phyloP scores from a whole-genome alignment of 257 asterid species.

The Nicotiana noctiflora region DNA sequence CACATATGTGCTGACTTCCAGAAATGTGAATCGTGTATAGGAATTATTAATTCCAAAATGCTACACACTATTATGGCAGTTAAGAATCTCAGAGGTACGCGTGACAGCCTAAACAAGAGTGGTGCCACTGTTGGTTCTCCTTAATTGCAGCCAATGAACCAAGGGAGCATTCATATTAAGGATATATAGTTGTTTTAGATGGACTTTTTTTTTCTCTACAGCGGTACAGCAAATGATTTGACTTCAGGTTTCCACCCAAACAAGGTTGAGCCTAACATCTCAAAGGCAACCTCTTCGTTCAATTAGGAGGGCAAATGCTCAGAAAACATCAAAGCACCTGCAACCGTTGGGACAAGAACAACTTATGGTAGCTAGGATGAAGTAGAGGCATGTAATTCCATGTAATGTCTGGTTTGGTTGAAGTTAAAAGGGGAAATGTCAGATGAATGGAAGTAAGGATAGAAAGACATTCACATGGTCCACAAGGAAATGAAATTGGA shows the following conservation, averaged over 20 bases:
- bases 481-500: background rate
- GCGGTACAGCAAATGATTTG: background rate
- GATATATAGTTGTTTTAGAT: background rate
- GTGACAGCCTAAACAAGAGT: background rate
- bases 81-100: background rate
- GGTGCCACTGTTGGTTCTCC: background rate
- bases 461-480: background rate
- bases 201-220: background rate
- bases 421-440: background rate
- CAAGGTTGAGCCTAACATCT: background rate
- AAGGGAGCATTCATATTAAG: background rate
- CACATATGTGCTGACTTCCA: background rate
- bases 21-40: background rate
- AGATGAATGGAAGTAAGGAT: background rate
- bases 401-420: background rate
- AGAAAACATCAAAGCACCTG: background rate
- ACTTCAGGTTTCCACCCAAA: background rate
- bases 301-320: background rate
- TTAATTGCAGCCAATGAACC: background rate
- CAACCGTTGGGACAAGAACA: background rate
- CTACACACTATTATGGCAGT: background rate
- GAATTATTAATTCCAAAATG: background rate
- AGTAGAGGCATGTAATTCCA: background rate
- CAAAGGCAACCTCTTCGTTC: background rate
- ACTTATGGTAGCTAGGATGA: background rate